Evolutionary conservation across 2,329 filamentous ascomycete genomes (phyloP).

Genomic region (Fusarium sororula): DNA sequence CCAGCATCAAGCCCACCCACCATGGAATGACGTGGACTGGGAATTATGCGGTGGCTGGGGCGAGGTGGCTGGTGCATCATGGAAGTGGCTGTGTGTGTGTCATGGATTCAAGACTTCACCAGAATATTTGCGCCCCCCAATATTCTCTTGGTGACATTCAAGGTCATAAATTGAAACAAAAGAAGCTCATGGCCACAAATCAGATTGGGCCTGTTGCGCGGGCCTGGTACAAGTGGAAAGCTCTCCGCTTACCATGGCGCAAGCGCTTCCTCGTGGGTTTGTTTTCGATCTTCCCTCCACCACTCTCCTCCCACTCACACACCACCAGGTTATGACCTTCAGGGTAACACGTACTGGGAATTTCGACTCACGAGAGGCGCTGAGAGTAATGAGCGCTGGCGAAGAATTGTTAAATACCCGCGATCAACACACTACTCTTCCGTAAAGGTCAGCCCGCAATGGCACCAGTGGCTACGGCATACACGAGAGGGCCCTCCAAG

Average conservation of each 20-base stretch:
- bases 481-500: constrained; percentile 64
- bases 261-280: constrained; percentile 69
- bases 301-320: constrained; percentile 33
- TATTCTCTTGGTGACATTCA: constrained; percentile 2
- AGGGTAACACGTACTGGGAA: constrained; percentile 76
- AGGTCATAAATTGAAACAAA: constrained; percentile 9
- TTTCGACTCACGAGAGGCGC: constrained; percentile 62
- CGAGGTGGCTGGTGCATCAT: constrained; percentile 26
- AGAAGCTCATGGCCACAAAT: constrained; percentile 47
- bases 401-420: constrained; percentile 70
- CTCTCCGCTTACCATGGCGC: constrained; percentile 70
- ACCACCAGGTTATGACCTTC: constrained; percentile 66
- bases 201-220: constrained; percentile 50
- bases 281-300: constrained; percentile 30
- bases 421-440: constrained; percentile 62
- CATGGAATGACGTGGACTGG: constrained; percentile 41
- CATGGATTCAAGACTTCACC: constrained; percentile 25
- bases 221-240: constrained; percentile 70
- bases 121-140: constrained; percentile 23
- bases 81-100: constrained; percentile 11
- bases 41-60: constrained; percentile 29
- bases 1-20: neutral
- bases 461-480: constrained; percentile 76
- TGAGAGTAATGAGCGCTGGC: constrained; percentile 57
- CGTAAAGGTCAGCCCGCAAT: constrained; percentile 67